Conservation (phyloP, 768 basidiomycete species). For the Lactarius sp. region DNA sequence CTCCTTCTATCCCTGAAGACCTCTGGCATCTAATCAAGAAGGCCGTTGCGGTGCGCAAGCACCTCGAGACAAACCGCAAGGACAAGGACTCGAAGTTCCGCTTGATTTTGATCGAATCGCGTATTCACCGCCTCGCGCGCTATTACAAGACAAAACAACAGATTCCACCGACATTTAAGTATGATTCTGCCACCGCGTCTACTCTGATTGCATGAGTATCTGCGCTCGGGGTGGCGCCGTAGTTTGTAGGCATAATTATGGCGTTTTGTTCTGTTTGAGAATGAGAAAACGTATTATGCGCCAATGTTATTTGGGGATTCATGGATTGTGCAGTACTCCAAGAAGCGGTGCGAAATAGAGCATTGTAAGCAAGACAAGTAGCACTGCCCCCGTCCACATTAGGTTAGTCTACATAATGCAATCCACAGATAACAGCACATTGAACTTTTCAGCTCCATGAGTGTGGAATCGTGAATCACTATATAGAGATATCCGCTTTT, state of each 20-base stretch:
- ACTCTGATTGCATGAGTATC: slow-evolving; percentile 71
- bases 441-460: no score
- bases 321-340: not conserved
- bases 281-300: slow-evolving; percentile 13
- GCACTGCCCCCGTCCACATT: no score
- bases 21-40: slow-evolving; percentile 99
- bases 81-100: slow-evolving; percentile 98
- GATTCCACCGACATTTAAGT: slow-evolving; percentile 97
- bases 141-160: slow-evolving; percentile 99
- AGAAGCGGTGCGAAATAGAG: no score
- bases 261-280: slow-evolving; percentile 14
- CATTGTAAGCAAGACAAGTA: no score
- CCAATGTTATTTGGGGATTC: not conserved
- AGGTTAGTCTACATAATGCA: no score
- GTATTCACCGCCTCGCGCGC: slow-evolving; percentile 95
- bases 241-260: slow-evolving; percentile 5
- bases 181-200: slow-evolving; percentile 92
- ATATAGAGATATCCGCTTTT: no score
- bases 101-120: slow-evolving; percentile 97
- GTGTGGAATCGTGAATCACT: no score
- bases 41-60: slow-evolving; percentile 98
- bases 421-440: no score
- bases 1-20: slow-evolving; percentile 97
- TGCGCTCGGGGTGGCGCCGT: not conserved
- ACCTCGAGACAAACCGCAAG: slow-evolving; percentile 95